phyloP scores from a whole-genome alignment of 2,329 filamentous ascomycete species.

The Parastagonospora nodorum region DNA sequence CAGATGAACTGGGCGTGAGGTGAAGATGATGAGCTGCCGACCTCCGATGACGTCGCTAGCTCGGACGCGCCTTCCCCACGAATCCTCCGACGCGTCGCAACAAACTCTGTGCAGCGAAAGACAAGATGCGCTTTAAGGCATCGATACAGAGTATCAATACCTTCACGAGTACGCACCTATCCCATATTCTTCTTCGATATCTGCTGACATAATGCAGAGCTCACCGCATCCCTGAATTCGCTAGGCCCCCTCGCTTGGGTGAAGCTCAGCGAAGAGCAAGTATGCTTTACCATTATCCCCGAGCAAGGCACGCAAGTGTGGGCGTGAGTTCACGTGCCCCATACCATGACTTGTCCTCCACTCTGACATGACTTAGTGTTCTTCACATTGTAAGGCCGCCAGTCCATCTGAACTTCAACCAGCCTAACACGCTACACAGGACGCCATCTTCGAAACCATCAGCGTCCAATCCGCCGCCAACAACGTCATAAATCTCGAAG shows the following conservation, averaged over 20 bases:
- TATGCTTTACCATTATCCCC: slow-evolving; percentile 94
- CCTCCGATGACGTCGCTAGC: slow-evolving; percentile 10
- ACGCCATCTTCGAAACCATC: slow-evolving; percentile 89
- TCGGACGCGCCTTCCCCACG: slow-evolving; percentile 10
- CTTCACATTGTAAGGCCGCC: slow-evolving; percentile 50
- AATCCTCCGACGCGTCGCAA: slow-evolving; percentile 22
- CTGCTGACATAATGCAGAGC: slow-evolving; percentile 51
- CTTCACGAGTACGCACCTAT: slow-evolving; percentile 55
- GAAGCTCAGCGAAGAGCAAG: slow-evolving; percentile 81
- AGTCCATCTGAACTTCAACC: neutral
- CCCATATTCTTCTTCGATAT: fast-evolving
- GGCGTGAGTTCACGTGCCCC: slow-evolving; percentile 66
- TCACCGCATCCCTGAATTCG: slow-evolving; percentile 66
- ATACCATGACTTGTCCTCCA: slow-evolving; percentile 4
- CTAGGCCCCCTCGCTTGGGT: slow-evolving; percentile 88
- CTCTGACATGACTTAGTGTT: slow-evolving; percentile 42
- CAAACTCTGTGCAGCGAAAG: slow-evolving; percentile 15
- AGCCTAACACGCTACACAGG: slow-evolving; percentile 54
- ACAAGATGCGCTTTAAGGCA: slow-evolving; percentile 59
- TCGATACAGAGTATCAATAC: slow-evolving; percentile 57
- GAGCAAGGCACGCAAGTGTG: slow-evolving; percentile 96
- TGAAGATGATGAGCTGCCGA: too few relatives aligned
- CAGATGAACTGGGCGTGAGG: too few relatives aligned
- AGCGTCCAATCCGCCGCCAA: slow-evolving; percentile 82
- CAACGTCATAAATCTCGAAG: slow-evolving; percentile 95